A percentile compares a stretch with the other conserved stretches of the same genome.
Conservation (phyloP, 257 asterid genomes). For the Solanum lignicaule region DNA sequence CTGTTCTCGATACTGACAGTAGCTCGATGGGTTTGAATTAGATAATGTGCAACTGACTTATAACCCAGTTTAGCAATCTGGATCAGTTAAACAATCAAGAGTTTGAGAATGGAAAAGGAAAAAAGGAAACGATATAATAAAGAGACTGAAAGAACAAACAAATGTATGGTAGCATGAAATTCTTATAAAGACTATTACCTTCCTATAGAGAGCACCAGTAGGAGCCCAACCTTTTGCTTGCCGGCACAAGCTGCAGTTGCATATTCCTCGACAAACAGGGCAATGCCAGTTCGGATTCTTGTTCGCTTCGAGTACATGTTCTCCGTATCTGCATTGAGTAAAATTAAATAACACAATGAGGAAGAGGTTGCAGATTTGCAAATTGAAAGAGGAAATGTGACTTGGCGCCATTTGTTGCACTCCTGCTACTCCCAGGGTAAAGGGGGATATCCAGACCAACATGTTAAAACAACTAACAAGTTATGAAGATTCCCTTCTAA, state of each 20-base stretch:
- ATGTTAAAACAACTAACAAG: not conserved
- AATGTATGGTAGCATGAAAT: not conserved
- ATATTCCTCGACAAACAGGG: conserved; percentile 89
- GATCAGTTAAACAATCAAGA: not conserved
- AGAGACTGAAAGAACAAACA: not conserved
- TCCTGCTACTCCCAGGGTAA: not conserved
- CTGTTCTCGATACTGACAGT: conserved; percentile 22
- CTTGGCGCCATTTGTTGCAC: not conserved
- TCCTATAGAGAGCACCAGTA: conserved; percentile 72
- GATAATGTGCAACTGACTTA: conserved; percentile 94
- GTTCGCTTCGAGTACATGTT: conserved; percentile 83
- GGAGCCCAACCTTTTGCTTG: conserved; percentile 97
- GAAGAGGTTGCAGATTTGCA: not conserved
- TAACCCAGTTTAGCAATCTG: conserved; percentile 70
- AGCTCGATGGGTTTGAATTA: conserved; percentile 61
- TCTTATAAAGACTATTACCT: conserved; percentile 28
- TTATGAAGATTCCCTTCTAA: not conserved
- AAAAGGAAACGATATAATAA: not conserved
- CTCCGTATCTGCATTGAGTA: conserved; percentile 59
- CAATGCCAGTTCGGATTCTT: conserved; percentile 82
- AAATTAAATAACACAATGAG: not conserved
- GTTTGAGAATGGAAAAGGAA: not conserved
- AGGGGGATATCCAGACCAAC: not conserved
- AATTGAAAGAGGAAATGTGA: not conserved
- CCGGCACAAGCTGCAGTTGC: conserved; percentile 97